Evolutionary conservation across 2,329 filamentous ascomycete species (phyloP), one percentile per base, ranked within the genome.

Genomic region (Verticillium tricorpus): DNA sequence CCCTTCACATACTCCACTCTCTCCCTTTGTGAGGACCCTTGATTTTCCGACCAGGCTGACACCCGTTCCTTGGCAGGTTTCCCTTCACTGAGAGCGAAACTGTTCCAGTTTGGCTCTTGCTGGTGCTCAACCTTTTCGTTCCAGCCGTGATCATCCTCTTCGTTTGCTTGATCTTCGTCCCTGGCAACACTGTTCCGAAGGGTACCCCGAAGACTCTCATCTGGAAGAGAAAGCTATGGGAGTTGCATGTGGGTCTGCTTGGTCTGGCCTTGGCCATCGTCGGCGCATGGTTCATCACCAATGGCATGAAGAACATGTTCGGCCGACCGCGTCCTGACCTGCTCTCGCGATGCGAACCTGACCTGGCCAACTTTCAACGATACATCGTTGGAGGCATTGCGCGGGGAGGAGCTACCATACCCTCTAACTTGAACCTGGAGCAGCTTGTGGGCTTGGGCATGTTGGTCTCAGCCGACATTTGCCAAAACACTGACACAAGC

Each of bases 161-260:
- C 59, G 82, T 94, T 62, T 85, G 86, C 50, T 74, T 96, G 35
- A 66, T 87, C 63, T 80, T 94, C 67, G 86, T 95, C 1, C 92
- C 92, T 1, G 91, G 90, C 3, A 82, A 85, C 6, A 88, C 87
- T 1, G 87, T 89, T 1, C 83, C 85, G 17, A 80, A 80, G 52
- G 81, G 83, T 22, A 88, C 89, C 0, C 86, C 90, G 1, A 82
- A 82, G 65, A 74, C 82, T 4, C 76, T 91, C 60, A 80, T 93
- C 55, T 93, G 91, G 88, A 86, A 85, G 71, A 85, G 91, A 66
- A 97, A 95, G 77, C 74, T 97, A 1, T 97, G 94, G 93, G 93
- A 97, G 74, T 87, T 91, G 73, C 92, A 97, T 72, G 87, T 87
- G 2, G 93, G 91, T 62, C 92, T 89, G 86, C 86, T 97, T 69